Evolutionary conservation across 352 stramenopile species (phyloP).

Genomic region (Pythium scleroteichum): DNA sequence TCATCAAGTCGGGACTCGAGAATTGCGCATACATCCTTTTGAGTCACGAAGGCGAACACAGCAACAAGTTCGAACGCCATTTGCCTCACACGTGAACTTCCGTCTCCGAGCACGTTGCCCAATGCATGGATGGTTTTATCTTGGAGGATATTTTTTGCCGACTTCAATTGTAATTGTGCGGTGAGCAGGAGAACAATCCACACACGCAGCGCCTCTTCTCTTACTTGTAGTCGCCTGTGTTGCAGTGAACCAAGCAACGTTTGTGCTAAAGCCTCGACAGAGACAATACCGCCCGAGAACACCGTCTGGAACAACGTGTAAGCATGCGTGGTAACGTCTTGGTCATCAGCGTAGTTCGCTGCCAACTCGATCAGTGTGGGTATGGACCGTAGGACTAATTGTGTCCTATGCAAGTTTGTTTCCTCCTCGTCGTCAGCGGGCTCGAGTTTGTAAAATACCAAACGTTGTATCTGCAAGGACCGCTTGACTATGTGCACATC

Average conservation of each 20-base stretch:
- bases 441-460: constrained; percentile 53
- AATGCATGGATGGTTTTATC: constrained; percentile 37
- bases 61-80: constrained; percentile 48
- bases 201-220: constrained; percentile 58
- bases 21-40: constrained; percentile 43
- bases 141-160: constrained; percentile 12
- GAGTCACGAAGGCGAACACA: constrained; percentile 33
- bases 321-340: constrained; percentile 38
- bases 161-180: constrained; percentile 25
- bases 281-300: constrained; percentile 9
- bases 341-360: constrained; percentile 58
- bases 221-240: constrained; percentile 57
- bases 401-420: not conserved
- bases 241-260: constrained; percentile 39
- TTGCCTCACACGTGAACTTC: constrained; percentile 39
- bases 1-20: constrained; percentile 52
- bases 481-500: constrained; percentile 71
- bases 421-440: constrained; percentile 15
- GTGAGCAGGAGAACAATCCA: constrained; percentile 59
- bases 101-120: constrained; percentile 51
- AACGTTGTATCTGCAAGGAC: constrained; percentile 54
- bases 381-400: constrained; percentile 48
- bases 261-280: constrained; percentile 26
- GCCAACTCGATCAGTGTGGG: constrained; percentile 52
- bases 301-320: constrained; percentile 25